phyloP scores from a whole-genome alignment of 1,284 basidiomycete genomes.

The Ceratobasidium sp. region DNA sequence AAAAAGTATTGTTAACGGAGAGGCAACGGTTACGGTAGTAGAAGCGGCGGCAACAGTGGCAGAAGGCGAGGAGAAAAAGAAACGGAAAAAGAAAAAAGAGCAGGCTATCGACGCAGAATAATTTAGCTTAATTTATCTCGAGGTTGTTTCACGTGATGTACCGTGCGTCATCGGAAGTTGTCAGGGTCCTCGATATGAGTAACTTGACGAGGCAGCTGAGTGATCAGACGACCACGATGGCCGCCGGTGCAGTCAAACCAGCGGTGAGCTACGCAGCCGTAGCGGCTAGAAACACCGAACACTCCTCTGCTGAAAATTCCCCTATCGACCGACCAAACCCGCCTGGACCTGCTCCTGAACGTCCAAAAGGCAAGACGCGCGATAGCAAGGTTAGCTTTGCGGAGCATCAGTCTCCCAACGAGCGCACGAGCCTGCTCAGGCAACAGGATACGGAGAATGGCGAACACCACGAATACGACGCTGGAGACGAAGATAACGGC shows the following conservation, averaged over 20 bases:
- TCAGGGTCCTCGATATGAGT: background rate
- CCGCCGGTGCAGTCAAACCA: constrained; percentile 35
- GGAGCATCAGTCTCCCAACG: constrained; percentile 13
- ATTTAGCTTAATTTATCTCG: background rate
- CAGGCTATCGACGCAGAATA: background rate
- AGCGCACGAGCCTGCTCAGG: constrained; percentile 38
- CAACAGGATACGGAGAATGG: background rate
- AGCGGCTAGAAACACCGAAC: constrained; percentile 11
- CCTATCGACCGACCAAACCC: constrained; percentile 1
- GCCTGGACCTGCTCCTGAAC: background rate
- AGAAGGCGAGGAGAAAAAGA: constrained; percentile 26
- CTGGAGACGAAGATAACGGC: constrained; percentile 35
- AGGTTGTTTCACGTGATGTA: constrained; percentile 17
- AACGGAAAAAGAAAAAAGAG: constrained; percentile 33
- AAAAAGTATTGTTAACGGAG: constrained; percentile 13
- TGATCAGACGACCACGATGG: constrained; percentile 35
- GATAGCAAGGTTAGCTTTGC: constrained; percentile 40
- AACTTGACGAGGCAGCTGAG: background rate
- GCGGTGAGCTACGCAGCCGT: constrained; percentile 37
- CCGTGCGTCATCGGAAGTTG: constrained; percentile 8
- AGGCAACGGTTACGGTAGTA: background rate
- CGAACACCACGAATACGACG: constrained; percentile 31
- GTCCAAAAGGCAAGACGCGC: constrained; percentile 32
- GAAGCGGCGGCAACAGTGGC: constrained; percentile 7
- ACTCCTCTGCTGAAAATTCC: background rate